A percentile compares a stretch with the other conserved stretches of the same genome.
These are phyloP conservation scores for Beauveria medogensis DNA, from an alignment of 2,329 filamentous ascomycete genomes.

Conservation along the genomic window DNA sequence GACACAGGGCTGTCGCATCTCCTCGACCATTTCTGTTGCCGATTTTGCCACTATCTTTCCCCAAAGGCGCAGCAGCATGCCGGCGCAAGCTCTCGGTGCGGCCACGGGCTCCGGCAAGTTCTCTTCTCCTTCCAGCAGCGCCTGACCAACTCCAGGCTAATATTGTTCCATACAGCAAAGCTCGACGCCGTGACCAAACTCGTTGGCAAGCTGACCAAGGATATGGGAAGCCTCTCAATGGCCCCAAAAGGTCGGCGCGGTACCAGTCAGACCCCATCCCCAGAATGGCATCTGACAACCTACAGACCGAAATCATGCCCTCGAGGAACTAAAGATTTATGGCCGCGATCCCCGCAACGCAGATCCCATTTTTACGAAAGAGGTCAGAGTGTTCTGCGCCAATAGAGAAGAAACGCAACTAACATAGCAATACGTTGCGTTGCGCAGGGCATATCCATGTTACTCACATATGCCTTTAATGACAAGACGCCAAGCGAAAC, in stretches of 20 bases:
- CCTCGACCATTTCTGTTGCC: not conserved
- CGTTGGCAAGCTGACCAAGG: conserved; percentile 51
- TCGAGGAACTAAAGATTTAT: conserved; percentile 60
- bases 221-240: conserved; percentile 53
- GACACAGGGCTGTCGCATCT: not conserved
- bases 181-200: conserved; percentile 59
- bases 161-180: conserved; percentile 43
- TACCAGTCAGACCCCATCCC: not conserved
- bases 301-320: conserved; percentile 52
- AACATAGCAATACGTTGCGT: conserved; percentile 6
- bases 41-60: not conserved
- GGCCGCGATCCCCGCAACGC: conserved; percentile 63
- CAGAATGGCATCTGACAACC: conserved; percentile 14
- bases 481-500: conserved; percentile 38
- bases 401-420: not conserved
- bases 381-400: conserved; percentile 39
- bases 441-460: conserved; percentile 61
- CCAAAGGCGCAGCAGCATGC: conserved; percentile 12
- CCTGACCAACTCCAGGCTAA: not conserved
- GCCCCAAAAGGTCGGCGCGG: conserved; percentile 47
- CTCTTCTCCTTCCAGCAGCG: not conserved
- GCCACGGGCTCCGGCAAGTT: conserved; percentile 36
- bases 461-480: conserved; percentile 67
- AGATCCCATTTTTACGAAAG: conserved; percentile 74
- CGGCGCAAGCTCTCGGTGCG: conserved; percentile 20